Percentiles rank a stretch among this genome's conserved stretches.
Conservation (phyloP, 768 basidiomycete genomes). For the Porpolomopsis calyptriformis region DNA sequence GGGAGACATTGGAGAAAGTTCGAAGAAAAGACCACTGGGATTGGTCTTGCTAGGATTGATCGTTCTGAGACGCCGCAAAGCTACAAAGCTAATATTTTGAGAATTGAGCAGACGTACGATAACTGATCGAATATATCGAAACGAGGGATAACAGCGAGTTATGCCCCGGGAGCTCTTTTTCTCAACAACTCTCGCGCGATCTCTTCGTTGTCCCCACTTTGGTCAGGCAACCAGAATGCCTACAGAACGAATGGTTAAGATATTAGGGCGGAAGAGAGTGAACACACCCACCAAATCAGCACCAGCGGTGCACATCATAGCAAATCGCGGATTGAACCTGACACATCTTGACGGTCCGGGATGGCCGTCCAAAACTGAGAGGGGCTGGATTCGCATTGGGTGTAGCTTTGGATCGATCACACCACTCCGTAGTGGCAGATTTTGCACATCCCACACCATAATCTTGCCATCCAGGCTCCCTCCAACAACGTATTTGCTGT, state of each 20-base stretch:
- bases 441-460: constrained; percentile 78
- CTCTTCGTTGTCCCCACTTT: constrained; percentile 46
- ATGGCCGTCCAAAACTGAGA: constrained; percentile 60
- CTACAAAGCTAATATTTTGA: no score
- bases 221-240: constrained; percentile 19
- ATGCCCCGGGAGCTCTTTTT: constrained; percentile 25
- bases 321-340: constrained; percentile 78
- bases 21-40: no score
- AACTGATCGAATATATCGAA: no score
- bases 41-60: no score
- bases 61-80: no score
- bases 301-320: constrained; percentile 82
- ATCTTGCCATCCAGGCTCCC: constrained; percentile 82
- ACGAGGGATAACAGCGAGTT: no score
- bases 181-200: constrained; percentile 59
- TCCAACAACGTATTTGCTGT: constrained; percentile 81
- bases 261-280: not conserved
- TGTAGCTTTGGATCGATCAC: constrained; percentile 44
- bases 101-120: no score
- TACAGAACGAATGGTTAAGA: constrained; percentile 7
- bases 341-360: constrained; percentile 79
- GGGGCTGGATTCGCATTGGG: constrained; percentile 34
- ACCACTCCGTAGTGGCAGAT: constrained; percentile 41
- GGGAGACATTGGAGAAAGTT: no score
- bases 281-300: constrained; percentile 57